A percentile compares a stretch with the other conserved stretches of the same genome.
These are phyloP conservation scores for Penicillium bialowiezense DNA, from an alignment of 495 filamentous ascomycete species.

Conservation along the genomic window DNA sequence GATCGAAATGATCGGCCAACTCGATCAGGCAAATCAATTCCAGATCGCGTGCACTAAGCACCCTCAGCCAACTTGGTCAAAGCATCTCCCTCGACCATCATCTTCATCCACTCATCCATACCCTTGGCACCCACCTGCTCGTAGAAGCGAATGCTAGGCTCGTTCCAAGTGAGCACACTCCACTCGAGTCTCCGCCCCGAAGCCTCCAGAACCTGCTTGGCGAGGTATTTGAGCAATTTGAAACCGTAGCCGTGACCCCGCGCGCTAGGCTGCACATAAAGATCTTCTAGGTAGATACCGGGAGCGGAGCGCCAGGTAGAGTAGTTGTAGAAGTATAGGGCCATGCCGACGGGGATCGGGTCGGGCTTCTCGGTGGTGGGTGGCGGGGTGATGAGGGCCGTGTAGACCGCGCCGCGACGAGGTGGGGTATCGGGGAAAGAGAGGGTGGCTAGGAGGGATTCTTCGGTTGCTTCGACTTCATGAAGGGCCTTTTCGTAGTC, in stretches of 20 bases:
- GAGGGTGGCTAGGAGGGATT: conserved; percentile 70
- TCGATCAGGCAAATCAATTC: neutral
- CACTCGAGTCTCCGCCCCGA: conserved; percentile 81
- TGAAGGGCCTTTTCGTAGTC: conserved; percentile 73
- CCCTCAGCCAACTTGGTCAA: conserved; percentile 56
- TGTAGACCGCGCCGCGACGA: conserved; percentile 42
- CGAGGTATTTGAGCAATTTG: conserved; percentile 69
- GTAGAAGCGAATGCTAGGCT: conserved; percentile 87
- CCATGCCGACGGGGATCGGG: conserved; percentile 53
- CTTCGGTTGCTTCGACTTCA: conserved; percentile 75
- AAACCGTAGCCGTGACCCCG: conserved; percentile 78
- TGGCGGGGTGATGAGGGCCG: conserved; percentile 39
- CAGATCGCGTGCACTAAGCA: neutral
- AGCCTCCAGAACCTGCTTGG: conserved; percentile 66
- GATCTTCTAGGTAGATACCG: conserved; percentile 92
- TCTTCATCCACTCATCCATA: conserved; percentile 86
- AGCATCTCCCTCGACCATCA: conserved; percentile 78
- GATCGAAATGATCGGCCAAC: neutral
- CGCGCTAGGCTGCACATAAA: conserved; percentile 72
- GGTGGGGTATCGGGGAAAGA: conserved; percentile 58
- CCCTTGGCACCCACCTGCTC: conserved; percentile 69
- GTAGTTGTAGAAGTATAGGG: conserved; percentile 70
- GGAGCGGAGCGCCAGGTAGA: conserved; percentile 82
- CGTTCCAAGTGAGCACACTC: conserved; percentile 90
- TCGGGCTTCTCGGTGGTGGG: conserved; percentile 23